Evolutionary conservation across 225 moss, liverwort and hornwort species (phyloP), one percentile per base, ranked within the genome.

Genomic region (Lunularia cruciata): DNA sequence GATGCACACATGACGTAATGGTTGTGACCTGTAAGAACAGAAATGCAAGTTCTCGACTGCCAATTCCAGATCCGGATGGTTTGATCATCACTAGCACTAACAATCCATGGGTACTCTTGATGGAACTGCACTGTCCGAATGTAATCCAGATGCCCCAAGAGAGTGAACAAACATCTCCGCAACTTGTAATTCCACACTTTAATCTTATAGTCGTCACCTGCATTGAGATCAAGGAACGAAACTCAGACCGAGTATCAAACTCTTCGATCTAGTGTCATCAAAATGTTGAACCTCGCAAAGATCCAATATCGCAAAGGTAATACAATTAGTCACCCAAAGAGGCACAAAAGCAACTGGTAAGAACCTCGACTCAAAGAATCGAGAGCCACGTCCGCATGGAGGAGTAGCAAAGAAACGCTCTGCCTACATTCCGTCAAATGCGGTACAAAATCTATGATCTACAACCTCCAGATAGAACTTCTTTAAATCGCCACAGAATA

Each of bases 181-280:
- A 95, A 81, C 87, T 95, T 95, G 73, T 95, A 95, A 75, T 95
- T 95, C 95, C 95, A 95, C 61, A 95, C 95, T 77, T 95, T 95
- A 57, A 95, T 95, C 83, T 95, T 95, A 46, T 95, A 95, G 57
- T 95, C 95, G 73, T 95, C 95, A 53, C 95, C 95, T 95, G 78
- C 73, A 55, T 65, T 54, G 33, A 71, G 36, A 48, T 55, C 53
- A 69, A 31, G 38, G n/a, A 27, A 27, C 6, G 35, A 35, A 15
- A 52, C 55, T 16, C 1, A 46, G n/a, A n/a, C n/a, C n/a, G n/a
- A n/a, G n/a, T n/a, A n/a, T n/a, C n/a, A n/a, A n/a, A n/a, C n/a
- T n/a, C n/a, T n/a, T n/a, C n/a, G n/a, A n/a, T n/a, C n/a, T n/a
- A n/a, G n/a, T n/a, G n/a, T n/a, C n/a, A n/a, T n/a, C n/a, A n/a